Conservation (phyloP, 306 rosid genomes). For the Astragalus membranaceus region DNA sequence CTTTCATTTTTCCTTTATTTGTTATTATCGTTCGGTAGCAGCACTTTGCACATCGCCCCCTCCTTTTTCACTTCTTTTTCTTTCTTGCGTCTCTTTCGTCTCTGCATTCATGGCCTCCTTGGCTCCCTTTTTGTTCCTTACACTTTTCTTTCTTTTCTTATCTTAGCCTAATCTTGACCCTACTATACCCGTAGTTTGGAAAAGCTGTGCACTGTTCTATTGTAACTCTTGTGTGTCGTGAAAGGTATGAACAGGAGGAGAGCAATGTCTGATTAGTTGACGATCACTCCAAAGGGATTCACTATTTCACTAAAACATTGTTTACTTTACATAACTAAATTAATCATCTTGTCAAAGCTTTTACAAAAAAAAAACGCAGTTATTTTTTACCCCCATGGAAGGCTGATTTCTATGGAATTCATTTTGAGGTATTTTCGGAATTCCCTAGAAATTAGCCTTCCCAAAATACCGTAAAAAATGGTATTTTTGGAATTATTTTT, state of each 20-base stretch:
- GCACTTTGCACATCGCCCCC: conserved; percentile 15
- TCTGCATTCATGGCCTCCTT: background rate
- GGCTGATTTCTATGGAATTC: too few species aligned
- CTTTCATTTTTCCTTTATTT: background rate
- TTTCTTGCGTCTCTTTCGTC: conserved; percentile 16
- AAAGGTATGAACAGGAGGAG: background rate
- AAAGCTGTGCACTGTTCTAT: conserved; percentile 24
- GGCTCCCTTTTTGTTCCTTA: background rate
- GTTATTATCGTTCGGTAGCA: background rate
- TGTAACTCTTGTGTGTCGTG: conserved; percentile 4
- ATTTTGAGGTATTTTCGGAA: too few species aligned
- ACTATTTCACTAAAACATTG: conserved; percentile 9
- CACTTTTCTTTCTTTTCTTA: background rate
- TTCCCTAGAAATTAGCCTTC: too few species aligned
- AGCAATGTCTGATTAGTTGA: conserved; percentile 3
- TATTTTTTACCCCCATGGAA: too few species aligned
- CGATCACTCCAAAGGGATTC: background rate
- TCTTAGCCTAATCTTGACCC: background rate
- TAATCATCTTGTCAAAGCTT: conserved; percentile 24
- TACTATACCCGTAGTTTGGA: background rate
- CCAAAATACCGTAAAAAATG: too few species aligned
- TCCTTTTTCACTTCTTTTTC: background rate
- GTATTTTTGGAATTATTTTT: too few species aligned
- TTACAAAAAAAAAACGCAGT: background rate
- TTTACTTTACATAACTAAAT: conserved; percentile 5